These are phyloP conservation scores for Chytriomyces sp. DNA, from an alignment of 192 early-diverging fungal genomes.

Conservation along the genomic window DNA sequence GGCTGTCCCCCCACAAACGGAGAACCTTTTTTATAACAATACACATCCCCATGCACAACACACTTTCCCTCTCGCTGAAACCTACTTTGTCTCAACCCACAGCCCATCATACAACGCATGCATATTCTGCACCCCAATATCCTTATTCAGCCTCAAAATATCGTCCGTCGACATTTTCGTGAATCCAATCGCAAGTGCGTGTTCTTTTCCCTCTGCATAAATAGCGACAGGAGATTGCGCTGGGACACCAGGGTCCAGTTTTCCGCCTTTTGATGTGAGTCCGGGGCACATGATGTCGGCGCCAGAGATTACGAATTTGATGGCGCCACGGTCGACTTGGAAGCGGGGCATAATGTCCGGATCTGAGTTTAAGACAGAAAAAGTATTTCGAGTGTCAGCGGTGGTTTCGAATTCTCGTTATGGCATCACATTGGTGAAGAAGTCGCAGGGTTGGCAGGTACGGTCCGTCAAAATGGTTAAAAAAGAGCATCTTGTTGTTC, in stretches of 20 bases:
- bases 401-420: neutral
- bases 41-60: no score
- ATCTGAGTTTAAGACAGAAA: constrained; percentile 51
- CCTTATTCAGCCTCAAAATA: constrained; percentile 82
- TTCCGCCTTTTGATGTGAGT: constrained; percentile 89
- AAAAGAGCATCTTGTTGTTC: constrained; percentile 86
- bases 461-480: constrained; percentile 94
- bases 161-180: constrained; percentile 72
- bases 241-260: constrained; percentile 73
- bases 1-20: no score
- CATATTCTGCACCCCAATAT: constrained; percentile 85
- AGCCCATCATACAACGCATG: constrained; percentile 85
- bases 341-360: constrained; percentile 89
- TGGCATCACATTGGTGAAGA: constrained; percentile 75
- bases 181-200: constrained; percentile 88
- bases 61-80: no score
- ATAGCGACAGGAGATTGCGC: constrained; percentile 81
- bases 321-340: constrained; percentile 95
- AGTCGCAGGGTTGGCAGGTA: constrained; percentile 84
- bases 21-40: no score
- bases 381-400: constrained; percentile 3
- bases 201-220: constrained; percentile 94
- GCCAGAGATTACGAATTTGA: constrained; percentile 95
- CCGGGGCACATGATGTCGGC: constrained; percentile 99
- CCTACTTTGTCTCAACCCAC: constrained; percentile 41